These are phyloP conservation scores for Lachnellula arida DNA, from an alignment of 2,329 filamentous ascomycete genomes.

Conservation along the genomic window DNA sequence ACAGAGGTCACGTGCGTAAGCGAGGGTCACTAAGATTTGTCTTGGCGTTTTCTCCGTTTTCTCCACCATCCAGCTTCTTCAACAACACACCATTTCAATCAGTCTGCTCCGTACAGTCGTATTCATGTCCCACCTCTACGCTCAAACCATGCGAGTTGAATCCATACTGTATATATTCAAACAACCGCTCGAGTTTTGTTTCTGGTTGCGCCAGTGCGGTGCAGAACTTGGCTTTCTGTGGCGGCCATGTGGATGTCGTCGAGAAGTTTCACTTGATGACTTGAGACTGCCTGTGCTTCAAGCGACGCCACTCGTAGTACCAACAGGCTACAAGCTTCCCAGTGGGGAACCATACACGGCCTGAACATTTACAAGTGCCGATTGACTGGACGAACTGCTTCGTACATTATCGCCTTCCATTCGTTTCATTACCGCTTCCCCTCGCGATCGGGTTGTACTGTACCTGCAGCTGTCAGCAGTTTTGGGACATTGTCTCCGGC, in stretches of 20 bases:
- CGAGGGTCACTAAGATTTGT: background rate
- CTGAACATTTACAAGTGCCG: background rate
- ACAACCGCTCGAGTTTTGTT: background rate
- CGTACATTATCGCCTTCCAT: background rate
- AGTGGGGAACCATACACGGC: constrained; percentile 3
- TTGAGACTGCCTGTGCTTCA: constrained; percentile 26
- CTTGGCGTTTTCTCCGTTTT: background rate
- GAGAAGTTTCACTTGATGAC: constrained; percentile 27
- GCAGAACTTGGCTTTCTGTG: background rate
- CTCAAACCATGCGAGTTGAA: no score
- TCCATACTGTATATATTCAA: background rate
- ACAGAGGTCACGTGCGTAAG: background rate
- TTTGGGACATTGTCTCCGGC: background rate
- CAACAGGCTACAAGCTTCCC: background rate
- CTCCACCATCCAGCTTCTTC: background rate
- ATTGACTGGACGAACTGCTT: constrained; percentile 13
- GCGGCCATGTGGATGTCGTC: constrained; percentile 8
- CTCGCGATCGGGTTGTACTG: constrained; percentile 5
- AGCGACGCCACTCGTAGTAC: constrained; percentile 13
- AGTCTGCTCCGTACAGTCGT: no score
- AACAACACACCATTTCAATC: background rate
- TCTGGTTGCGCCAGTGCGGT: background rate
- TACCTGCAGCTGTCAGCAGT: background rate
- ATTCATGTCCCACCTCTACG: no score
- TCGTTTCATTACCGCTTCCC: background rate